phyloP scores from a whole-genome alignment of 192 early-diverging fungal species.

The Pilaira anomala region DNA sequence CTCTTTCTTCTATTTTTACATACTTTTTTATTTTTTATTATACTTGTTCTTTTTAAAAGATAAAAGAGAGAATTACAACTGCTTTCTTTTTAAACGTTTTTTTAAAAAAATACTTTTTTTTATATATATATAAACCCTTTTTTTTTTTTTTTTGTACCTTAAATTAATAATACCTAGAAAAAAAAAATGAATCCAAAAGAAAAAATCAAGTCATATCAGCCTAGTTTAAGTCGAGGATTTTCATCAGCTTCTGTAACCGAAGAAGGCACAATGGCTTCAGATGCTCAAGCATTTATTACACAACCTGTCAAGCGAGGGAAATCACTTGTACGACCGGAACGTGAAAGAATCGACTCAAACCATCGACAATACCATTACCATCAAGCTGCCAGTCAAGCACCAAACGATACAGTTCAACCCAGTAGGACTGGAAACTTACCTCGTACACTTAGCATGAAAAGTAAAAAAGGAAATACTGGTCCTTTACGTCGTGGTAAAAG shows the following conservation, averaged over 20 bases:
- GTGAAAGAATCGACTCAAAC: conserved; percentile 48
- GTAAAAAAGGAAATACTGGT: conserved; percentile 9
- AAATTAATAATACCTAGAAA: neutral
- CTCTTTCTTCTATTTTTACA: no score
- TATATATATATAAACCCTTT: neutral
- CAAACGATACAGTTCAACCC: conserved; percentile 7
- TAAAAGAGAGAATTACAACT: neutral
- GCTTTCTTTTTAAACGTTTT: neutral
- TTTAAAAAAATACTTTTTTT: neutral
- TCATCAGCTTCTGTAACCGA: conserved; percentile 1
- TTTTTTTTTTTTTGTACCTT: neutral
- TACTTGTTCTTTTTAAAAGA: no score
- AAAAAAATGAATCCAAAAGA: neutral
- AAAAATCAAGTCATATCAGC: conserved; percentile 2
- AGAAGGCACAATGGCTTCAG: conserved; percentile 10
- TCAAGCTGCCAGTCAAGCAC: conserved; percentile 39
- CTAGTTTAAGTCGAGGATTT: conserved; percentile 10
- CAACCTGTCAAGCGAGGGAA: conserved; percentile 44
- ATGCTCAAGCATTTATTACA: conserved; percentile 12
- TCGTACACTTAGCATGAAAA: neutral
- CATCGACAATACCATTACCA: conserved; percentile 49
- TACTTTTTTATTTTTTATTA: no score
- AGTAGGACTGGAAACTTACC: conserved; percentile 28
- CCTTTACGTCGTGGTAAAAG: conserved; percentile 39
- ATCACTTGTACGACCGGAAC: conserved; percentile 68